Percentiles rank a stretch among this genome's conserved stretches.
Evolutionary conservation across 2,329 filamentous ascomycete species (phyloP).

Genomic region (Paecilomyces fulvus): DNA sequence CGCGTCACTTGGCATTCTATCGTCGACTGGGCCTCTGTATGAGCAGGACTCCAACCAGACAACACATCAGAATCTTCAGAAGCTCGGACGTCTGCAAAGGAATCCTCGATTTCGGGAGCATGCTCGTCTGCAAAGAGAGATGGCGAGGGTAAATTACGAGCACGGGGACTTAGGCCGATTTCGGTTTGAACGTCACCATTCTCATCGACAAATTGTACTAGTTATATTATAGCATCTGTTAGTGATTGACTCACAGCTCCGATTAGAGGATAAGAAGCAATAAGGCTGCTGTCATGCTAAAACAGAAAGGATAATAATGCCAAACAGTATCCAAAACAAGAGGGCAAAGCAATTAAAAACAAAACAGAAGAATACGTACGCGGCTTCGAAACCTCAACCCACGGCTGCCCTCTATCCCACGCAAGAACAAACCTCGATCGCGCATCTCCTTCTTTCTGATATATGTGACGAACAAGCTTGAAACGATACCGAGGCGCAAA

Average conservation of each 20-base stretch:
- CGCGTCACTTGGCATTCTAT: background rate
- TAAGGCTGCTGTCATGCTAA: background rate
- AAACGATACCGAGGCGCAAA: slow-evolving; percentile 27
- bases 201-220: background rate
- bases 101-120: background rate
- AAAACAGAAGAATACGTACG: slow-evolving; percentile 11
- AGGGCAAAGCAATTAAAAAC: background rate
- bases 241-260: background rate
- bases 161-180: background rate
- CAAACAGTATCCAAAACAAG: background rate
- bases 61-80: background rate
- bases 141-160: background rate
- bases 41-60: background rate
- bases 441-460: slow-evolving; percentile 20
- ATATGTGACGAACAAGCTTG: slow-evolving; percentile 24
- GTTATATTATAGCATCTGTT: background rate
- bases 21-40: background rate
- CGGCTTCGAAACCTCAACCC: slow-evolving; percentile 21
- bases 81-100: background rate
- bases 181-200: background rate
- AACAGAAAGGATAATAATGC: background rate
- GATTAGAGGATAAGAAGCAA: background rate
- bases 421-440: slow-evolving; percentile 19
- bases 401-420: slow-evolving; percentile 23
- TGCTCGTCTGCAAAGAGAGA: background rate